Evolutionary conservation across 306 rosid genomes (phyloP), one percentile per base, ranked within the genome.

Genomic region (Prunus padus): DNA sequence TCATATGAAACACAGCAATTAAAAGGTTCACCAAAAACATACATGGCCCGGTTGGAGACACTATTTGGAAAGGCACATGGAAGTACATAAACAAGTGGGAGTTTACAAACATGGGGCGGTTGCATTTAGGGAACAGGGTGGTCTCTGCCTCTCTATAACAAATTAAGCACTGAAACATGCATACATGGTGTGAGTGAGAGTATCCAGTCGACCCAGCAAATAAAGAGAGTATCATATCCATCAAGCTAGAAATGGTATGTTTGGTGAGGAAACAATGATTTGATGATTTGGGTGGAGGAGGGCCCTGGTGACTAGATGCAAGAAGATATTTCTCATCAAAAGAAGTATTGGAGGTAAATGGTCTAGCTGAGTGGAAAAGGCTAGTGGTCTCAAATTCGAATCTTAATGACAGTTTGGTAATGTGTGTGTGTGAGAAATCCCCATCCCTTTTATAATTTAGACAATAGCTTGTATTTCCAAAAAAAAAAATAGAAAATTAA

Each of bases 401-500:
- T 1, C 0, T 0, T 0, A 0, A 37, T 37, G 9, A 0, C 1
- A 31, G 0, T 0, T 4, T 31, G 37, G 1, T 4, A 31, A 5
- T 4, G 37, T 31, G 28, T 26, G 2, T 26, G 37, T 31, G 9
- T 37, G 42, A 37, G 2, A 33, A 33, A 5, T 0, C 0, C 0
- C 40, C 0, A 5, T 33, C 4, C 0, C 8, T 0, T 1, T 31
- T 4, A 31, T 31, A 33, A 0, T 33, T 33, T 6, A 33, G 37
- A 31, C 8, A 33, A 0, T 6, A 1, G 8, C 2, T 33, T 5
- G 8, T 33, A 33, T 33, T 5, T 31, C 0, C 0, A 1, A 37
- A 37, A 6, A 37, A 33, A 5, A 28, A 11, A 57, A 3, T 57
- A 28, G 18, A 57, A 11, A 57, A 2, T 57, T 23, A 23, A 57